phyloP scores from a whole-genome alignment of 2,329 filamentous ascomycete genomes.

The Dendryphion nanum region DNA sequence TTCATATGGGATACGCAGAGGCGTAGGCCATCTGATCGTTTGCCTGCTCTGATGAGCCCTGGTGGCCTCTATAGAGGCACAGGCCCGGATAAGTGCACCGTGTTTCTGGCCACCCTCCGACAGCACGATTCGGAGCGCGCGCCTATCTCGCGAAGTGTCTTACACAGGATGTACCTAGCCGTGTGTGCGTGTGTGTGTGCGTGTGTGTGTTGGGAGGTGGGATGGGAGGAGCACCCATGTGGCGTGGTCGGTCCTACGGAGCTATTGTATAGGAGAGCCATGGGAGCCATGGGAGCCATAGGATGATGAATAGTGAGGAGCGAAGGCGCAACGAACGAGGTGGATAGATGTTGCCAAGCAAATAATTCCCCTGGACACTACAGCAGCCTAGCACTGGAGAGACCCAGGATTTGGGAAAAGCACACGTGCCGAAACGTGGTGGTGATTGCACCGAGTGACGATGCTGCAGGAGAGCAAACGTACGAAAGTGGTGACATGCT shows the following conservation, averaged over 20 bases:
- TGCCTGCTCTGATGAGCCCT: background rate
- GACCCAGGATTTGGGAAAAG: background rate
- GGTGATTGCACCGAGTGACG: too few relatives aligned
- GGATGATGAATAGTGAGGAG: background rate
- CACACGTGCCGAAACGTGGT: constrained; percentile 7
- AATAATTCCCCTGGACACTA: background rate
- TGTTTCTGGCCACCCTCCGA: background rate
- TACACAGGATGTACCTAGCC: too few relatives aligned
- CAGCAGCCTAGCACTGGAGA: background rate
- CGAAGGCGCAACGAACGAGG: too few relatives aligned
- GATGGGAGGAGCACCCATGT: constrained; percentile 4
- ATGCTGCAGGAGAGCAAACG: too few relatives aligned
- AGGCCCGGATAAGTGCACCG: background rate
- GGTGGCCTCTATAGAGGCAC: background rate
- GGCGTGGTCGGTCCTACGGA: constrained; percentile 8
- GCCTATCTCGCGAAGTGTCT: background rate
- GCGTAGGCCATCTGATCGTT: background rate
- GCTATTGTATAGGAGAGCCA: background rate
- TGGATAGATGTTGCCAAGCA: too few relatives aligned
- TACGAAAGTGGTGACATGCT: too few relatives aligned
- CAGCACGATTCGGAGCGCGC: too few relatives aligned
- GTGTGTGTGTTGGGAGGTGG: too few relatives aligned
- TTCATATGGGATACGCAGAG: constrained; percentile 1
- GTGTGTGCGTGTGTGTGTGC: too few relatives aligned
- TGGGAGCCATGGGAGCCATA: background rate